Base-by-base conservation (phyloP, 257 asterid genomes). In the Solanum lignicaule region DNA sequence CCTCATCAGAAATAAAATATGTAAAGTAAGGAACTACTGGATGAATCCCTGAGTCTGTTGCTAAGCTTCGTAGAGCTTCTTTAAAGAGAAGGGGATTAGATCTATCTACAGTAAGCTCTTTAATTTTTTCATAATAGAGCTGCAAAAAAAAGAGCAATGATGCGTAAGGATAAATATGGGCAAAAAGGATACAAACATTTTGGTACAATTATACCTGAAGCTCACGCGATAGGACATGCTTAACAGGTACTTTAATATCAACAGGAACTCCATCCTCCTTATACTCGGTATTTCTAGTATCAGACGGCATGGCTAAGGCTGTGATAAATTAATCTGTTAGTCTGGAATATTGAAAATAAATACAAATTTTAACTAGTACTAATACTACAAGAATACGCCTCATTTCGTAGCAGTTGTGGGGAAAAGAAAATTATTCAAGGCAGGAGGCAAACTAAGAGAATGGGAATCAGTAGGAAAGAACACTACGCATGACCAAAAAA, bases 21-120 rank as follows among this genome's bases (percentile, higher is more conserved):
- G 99, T 94, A 74, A 97, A 96, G 90, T 97, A 97, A 71, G 99
- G 99, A 90, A 97, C 99, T 89, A 97, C 89, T 71, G 99, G 99
- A 91, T 97, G 99, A 74, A 97, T 94, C 86, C 99, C 99, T 4
- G 99, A 95, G 90, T 96, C 99, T 75, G 99, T 95, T 90, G 99
- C 96, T 94, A 97, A 93, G 95, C 98, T 96, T 91, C 65, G 90
- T 82, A 97, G 89, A 79, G 99, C 98, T 91, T 93, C 92, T 88
- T 94, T 97, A 89, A 97, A 95, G 84, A 96, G 95, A 75, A 90
- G 89, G 66, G 99, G 92, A 86, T 93, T 98, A 2, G 99, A 94
- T 92, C 92, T 94, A 87, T 93, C 91, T 85, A 93, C 90, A 41
- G 96, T 93, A 90, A 97, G 94, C 92, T 97, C 99, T 2, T 98